Conservation (phyloP, 176 grass and related monocot species). For the Aegilops tauschii region DNA sequence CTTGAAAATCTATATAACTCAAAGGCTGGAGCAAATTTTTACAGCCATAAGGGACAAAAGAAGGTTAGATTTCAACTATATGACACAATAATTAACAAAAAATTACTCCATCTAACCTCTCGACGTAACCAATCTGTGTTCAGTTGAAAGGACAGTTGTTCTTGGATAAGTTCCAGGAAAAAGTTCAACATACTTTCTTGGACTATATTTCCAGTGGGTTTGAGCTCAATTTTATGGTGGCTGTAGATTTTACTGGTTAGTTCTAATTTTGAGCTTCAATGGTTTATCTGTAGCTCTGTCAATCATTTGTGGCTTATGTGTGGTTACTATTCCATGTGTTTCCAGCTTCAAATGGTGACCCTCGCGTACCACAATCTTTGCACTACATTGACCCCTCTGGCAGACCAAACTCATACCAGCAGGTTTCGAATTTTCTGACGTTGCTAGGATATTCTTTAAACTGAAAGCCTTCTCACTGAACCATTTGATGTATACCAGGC, state of each 20-base stretch:
- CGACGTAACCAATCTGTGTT: slow-evolving; percentile 7
- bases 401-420: slow-evolving; percentile 90
- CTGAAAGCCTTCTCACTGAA: not conserved
- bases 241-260: slow-evolving; percentile 95
- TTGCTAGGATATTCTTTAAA: not conserved
- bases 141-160: slow-evolving; percentile 91
- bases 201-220: slow-evolving; percentile 96
- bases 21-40: slow-evolving; percentile 69
- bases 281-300: not conserved
- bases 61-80: slow-evolving; percentile 41
- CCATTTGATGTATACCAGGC: slow-evolving; percentile 44
- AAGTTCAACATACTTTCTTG: slow-evolving; percentile 91
- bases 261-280: not conserved
- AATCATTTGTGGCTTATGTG: not conserved
- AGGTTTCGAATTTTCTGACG: slow-evolving; percentile 39
- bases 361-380: slow-evolving; percentile 67
- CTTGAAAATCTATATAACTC: slow-evolving; percentile 67
- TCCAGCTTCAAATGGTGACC: slow-evolving; percentile 94
- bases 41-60: slow-evolving; percentile 47
- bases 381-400: slow-evolving; percentile 93
- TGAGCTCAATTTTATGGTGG: slow-evolving; percentile 98
- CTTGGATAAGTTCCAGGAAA: slow-evolving; percentile 74
- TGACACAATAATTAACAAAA: not conserved
- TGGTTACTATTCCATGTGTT: not conserved
- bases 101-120: not conserved